Conservation (phyloP, 2,329 filamentous ascomycete species). For the Phoma sp. region DNA sequence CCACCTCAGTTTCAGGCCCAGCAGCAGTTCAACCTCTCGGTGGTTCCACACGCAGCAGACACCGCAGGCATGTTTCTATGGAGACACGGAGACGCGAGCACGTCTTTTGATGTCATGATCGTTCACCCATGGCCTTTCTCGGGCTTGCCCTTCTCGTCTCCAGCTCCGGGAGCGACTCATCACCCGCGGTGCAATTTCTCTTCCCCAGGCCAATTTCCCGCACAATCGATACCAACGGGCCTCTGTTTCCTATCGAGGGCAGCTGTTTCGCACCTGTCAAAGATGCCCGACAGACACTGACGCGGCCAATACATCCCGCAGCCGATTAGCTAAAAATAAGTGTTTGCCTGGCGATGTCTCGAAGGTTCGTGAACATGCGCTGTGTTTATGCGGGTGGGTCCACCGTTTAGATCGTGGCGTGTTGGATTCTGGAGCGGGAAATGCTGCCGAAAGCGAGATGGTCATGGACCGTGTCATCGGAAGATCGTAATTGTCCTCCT, state of each 20-base stretch:
- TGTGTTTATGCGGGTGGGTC: conserved; percentile 8
- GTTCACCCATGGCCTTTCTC: conserved; percentile 1
- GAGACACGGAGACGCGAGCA: conserved; percentile 16
- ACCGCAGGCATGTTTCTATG: conserved; percentile 19
- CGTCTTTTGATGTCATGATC: conserved; percentile 18
- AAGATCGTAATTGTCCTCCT: conserved; percentile 3
- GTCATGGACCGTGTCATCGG: neutral
- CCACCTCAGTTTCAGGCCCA: conserved; percentile 13
- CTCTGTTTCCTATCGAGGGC: neutral
- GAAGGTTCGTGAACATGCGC: conserved; percentile 15
- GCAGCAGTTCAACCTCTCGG: conserved; percentile 4
- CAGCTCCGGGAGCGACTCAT: conserved; percentile 9
- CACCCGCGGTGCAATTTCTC: conserved; percentile 16
- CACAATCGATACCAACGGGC: conserved; percentile 8
- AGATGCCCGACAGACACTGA: conserved; percentile 1
- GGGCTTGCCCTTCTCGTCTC: conserved; percentile 17
- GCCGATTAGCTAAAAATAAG: conserved; percentile 16
- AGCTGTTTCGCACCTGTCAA: conserved; percentile 9
- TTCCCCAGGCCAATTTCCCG: conserved; percentile 14
- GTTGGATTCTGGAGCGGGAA: conserved; percentile 12
- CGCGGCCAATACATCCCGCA: conserved; percentile 15
- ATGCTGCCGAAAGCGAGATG: conserved; percentile 5
- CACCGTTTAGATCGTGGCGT: conserved; percentile 13
- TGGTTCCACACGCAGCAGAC: conserved; percentile 14
- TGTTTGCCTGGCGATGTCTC: conserved; percentile 8